Conservation (phyloP, 345 rosid genomes). For the Gossypium arboreum region DNA sequence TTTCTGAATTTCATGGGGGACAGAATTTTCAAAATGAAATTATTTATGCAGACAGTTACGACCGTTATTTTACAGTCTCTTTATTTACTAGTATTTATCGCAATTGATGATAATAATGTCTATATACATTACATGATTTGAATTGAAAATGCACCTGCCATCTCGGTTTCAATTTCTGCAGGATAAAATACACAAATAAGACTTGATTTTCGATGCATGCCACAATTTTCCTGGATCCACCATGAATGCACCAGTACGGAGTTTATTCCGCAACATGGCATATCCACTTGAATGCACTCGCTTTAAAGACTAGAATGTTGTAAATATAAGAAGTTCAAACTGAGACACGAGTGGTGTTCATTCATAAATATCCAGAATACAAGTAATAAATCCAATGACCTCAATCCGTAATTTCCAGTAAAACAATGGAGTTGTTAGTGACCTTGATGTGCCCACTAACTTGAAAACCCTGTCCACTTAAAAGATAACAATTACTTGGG, state of each 20-base stretch:
- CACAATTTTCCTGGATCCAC: no score
- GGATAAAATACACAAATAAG: neutral
- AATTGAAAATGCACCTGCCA: no score
- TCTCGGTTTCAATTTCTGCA: no score
- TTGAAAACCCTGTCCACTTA: neutral
- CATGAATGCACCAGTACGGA: neutral
- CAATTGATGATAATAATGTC: no score
- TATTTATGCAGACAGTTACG: neutral
- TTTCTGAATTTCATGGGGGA: constrained; percentile 27
- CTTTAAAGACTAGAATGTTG: neutral
- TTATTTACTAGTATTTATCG: no score
- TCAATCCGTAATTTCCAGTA: neutral
- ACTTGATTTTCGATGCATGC: neutral
- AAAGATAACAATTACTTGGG: neutral
- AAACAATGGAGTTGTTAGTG: neutral
- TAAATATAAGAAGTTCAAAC: neutral
- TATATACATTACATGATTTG: no score
- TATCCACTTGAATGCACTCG: neutral
- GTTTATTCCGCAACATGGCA: neutral
- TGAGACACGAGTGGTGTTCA: neutral
- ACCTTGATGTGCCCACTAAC: neutral
- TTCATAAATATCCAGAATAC: neutral
- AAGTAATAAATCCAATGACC: neutral
- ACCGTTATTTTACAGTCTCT: no score
- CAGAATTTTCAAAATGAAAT: constrained; percentile 4